Evolutionary conservation across 2,329 filamentous ascomycete genomes (phyloP).

Genomic region (Sporothrix inflata): DNA sequence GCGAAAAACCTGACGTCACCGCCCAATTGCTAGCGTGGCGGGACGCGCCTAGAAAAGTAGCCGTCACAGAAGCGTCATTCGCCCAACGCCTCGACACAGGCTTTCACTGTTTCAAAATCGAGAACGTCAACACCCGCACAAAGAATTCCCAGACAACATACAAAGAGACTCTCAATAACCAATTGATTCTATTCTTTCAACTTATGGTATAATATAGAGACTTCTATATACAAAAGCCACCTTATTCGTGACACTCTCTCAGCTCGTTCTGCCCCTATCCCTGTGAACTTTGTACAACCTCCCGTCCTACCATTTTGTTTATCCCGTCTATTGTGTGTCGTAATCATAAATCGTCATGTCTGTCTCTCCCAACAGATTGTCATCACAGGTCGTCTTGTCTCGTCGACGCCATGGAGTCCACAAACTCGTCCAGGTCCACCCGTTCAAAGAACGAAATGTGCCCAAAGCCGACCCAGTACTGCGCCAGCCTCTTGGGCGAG

Average conservation of each 20-base stretch:
- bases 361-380: not conserved
- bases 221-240: too few species aligned
- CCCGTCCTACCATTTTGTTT: not conserved
- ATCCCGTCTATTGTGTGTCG: not conserved
- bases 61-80: not conserved
- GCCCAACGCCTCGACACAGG: too few species aligned
- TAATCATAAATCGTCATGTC: not conserved
- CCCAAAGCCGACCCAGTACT: constrained; percentile 73
- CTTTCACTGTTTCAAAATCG: not conserved
- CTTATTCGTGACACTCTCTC: too few species aligned
- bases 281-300: not conserved
- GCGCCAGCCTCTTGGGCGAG: constrained; percentile 75
- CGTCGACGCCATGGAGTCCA: constrained; percentile 1
- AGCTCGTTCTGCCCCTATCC: not conserved
- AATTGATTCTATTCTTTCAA: too few species aligned
- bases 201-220: too few species aligned
- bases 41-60: not conserved
- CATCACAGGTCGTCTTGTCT: not conserved
- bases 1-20: constrained; percentile 17
- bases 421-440: constrained; percentile 60
- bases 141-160: not conserved
- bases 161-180: too few species aligned
- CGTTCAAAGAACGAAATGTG: constrained; percentile 65
- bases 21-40: constrained; percentile 10
- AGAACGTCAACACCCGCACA: not conserved